Evolutionary conservation across 345 rosid genomes (phyloP), one percentile per base, ranked within the genome.

Genomic region (Dovyalis caffra): DNA sequence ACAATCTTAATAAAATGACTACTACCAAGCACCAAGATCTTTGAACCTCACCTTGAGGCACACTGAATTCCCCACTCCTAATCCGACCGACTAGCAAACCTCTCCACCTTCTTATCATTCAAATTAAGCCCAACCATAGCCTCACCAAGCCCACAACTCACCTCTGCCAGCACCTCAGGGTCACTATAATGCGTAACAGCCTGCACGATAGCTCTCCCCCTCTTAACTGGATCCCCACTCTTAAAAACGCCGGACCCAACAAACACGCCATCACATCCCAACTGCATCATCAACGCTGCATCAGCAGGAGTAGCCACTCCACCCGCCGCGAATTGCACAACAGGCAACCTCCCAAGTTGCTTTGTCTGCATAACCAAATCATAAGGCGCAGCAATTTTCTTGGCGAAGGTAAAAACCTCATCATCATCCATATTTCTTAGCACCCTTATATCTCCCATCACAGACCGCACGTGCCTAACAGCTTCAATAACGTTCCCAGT

Each of bases 401-500:
- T 92, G 0, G 95, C 91, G 75, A 85, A 90, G 9, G 81, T 61
- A 79, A 90, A 90, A 10, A 90, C 91, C 84, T 90, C 96, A 33
- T 89, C 97, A 18, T 90, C 95, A 37, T 89, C 97, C 94, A 90
- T 92, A 79, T 79, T 88, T 70, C 85, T 74, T 64, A 92, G 66
- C 8, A 79, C 76, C 73, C 94, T 74, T 35, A 92, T 87, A 49
- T 87, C 90, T 0, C 94, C 95, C 89, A 88, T 88, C 77, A 92
- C 96, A 31, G 89, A 86, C 77, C 97, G 81, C 68, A 92, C 90
- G 63, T 92, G 95, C 81, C 94, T 86, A 12, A 92, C 96, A 21
- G 97, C 95, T 76, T 92, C 94, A 9, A 92, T 77, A 0, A 92
- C 73, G 74, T 92, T 92, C 7, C 97, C 97, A 0, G 92, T 90